A percentile compares a stretch with the other conserved stretches of the same genome.
phyloP scores from a whole-genome alignment of 108 stramenopile genomes.

The Cyclotella kingstonii region DNA sequence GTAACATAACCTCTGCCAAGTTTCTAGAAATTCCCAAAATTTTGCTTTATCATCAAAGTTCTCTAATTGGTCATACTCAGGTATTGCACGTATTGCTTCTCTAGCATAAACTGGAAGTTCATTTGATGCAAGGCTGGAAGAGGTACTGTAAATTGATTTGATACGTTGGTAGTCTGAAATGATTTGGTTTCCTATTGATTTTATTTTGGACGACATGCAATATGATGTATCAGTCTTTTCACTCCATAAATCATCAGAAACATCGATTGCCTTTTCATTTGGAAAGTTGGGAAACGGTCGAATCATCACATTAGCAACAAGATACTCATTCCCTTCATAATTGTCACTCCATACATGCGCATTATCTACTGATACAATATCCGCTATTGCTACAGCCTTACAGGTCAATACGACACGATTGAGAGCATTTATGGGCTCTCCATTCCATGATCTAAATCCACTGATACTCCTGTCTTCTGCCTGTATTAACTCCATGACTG shows the following conservation, averaged over 20 bases:
- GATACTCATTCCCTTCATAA: conserved; percentile 47
- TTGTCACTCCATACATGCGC: conserved; percentile 25
- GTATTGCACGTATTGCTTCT: conserved; percentile 24
- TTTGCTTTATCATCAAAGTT: conserved; percentile 16
- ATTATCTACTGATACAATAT: conserved; percentile 52
- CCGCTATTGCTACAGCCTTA: conserved; percentile 50
- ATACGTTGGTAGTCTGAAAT: conserved; percentile 44
- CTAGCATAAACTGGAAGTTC: conserved; percentile 48
- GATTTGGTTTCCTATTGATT: conserved; percentile 22
- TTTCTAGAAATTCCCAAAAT: conserved; percentile 61
- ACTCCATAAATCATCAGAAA: background rate
- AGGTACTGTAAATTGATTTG: conserved; percentile 49
- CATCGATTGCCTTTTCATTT: conserved; percentile 5
- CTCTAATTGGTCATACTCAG: conserved; percentile 5
- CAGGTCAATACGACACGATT: conserved; percentile 45
- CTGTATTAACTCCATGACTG: conserved; percentile 53
- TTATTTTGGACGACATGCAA: background rate
- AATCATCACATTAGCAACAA: conserved; percentile 36
- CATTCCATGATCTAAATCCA: no score
- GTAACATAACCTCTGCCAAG: conserved; percentile 72
- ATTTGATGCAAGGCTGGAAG: conserved; percentile 44
- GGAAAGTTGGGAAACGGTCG: conserved; percentile 12
- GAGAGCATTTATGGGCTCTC: conserved; percentile 5
- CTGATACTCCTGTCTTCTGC: conserved; percentile 30
- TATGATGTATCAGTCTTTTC: conserved; percentile 2